Percentiles rank a stretch among this genome's conserved stretches.
Conservation (phyloP, 306 rosid species). For the Pterocarpus macrocarpus region DNA sequence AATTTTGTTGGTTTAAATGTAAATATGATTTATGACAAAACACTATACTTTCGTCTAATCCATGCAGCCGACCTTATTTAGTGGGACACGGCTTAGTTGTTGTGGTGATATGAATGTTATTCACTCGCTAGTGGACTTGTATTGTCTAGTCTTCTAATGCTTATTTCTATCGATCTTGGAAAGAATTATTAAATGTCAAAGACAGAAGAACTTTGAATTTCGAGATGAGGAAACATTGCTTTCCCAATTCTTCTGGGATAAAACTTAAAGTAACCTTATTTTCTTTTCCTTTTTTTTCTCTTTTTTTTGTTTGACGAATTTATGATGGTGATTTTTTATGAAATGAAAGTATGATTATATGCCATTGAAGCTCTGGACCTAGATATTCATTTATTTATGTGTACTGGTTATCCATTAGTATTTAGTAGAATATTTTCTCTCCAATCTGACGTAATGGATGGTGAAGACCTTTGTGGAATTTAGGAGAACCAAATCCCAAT, state of each 20-base stretch:
- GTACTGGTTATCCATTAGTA: slow-evolving; percentile 27
- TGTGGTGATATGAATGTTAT: not conserved
- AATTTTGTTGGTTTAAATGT: too few relatives aligned
- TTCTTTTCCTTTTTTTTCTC: too few relatives aligned
- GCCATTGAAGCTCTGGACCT: slow-evolving; percentile 11
- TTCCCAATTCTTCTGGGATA: not conserved
- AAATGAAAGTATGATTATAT: slow-evolving; percentile 20
- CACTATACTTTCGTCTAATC: too few relatives aligned
- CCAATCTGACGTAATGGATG: slow-evolving; percentile 2
- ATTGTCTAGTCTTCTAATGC: not conserved
- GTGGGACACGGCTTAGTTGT: too few relatives aligned
- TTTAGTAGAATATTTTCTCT: not conserved
- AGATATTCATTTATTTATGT: not conserved
- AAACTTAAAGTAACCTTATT: not conserved
- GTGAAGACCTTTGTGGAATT: slow-evolving; percentile 3
- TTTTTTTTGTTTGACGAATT: not conserved
- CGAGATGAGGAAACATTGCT: slow-evolving; percentile 10
- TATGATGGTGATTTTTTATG: slow-evolving; percentile 10
- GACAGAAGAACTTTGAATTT: slow-evolving; percentile 26
- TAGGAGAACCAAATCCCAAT: slow-evolving; percentile 8
- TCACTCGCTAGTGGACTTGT: not conserved
- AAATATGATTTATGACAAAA: too few relatives aligned
- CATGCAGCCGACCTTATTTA: too few relatives aligned
- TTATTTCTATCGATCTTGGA: not conserved
- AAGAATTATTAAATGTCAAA: not conserved